Base-by-base conservation (phyloP, 352 stramenopile genomes). In the Pythium insidiosum region DNA sequence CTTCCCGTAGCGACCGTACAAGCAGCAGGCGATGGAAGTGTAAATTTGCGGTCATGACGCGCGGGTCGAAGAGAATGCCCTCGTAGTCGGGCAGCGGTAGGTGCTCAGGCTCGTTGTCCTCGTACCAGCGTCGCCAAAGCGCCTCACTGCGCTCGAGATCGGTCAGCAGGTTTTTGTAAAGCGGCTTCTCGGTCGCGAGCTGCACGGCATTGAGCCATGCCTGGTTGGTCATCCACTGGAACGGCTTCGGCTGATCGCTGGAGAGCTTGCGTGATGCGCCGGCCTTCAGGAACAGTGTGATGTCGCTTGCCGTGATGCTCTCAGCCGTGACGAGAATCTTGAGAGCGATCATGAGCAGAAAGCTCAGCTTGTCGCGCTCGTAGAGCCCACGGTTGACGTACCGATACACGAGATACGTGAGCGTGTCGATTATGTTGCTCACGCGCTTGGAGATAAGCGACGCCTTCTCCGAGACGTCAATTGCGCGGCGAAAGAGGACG, bases 371-470 rank as follows among this genome's bases (percentile, higher is more conserved):
- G 42, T 90, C 66, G 6, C 68, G 68, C 34, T 86, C 75, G 36
- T 88, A 92, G 1, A 92, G 42, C 0, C 79, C 73, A n/a, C 80
- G 69, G 46, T 78, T 87, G 16, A 88, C 66, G 31, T 85, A 86
- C 9, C 74, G 72, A 37, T 82, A 86, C 3, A 88, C 73, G 1
- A 79, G 53, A 18, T 88, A 88, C 28, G 87, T 96, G 45, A 96
- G 78, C 3, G 72, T 81, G 25, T 95, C 83, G 23, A 96, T 67
- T 26, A 96, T 89, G 63, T 89, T 76, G 38, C 56, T 72, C 2
- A 96, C 85, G n/a, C 88, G 71, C 50, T 93, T 94, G 13, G 67
- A 88, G 13, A 84, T 58, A 6, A 96, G 59, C 25, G 63, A 55
- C 13, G 87, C 75, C 6, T 85, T 71, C 44, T 95, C 83, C 5